Percentiles rank a stretch among this genome's conserved stretches.
These are phyloP conservation scores for Conringia planisiliqua DNA, from an alignment of 345 rosid species.

Conservation along the genomic window DNA sequence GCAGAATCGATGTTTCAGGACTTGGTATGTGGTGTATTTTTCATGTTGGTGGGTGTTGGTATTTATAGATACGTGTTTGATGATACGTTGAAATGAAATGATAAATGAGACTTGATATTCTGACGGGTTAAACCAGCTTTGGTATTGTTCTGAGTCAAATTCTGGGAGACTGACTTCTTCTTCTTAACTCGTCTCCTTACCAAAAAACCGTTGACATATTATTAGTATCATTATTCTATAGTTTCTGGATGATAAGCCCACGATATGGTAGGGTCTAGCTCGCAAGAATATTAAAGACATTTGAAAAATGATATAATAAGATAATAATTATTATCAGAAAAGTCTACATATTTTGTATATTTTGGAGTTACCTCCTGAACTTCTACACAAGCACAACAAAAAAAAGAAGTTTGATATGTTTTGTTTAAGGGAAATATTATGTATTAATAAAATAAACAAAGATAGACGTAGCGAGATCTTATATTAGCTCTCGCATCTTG, in stretches of 20 bases:
- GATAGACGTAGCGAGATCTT: neutral
- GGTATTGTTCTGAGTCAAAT: slow-evolving; percentile 29
- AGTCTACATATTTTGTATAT: slow-evolving; percentile 24
- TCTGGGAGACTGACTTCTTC: slow-evolving; percentile 30
- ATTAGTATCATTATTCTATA: neutral
- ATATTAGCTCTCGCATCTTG: neutral
- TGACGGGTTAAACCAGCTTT: slow-evolving; percentile 13
- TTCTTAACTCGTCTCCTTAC: slow-evolving; percentile 9
- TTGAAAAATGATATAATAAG: slow-evolving; percentile 7
- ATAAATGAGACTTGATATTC: neutral
- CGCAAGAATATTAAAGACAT: slow-evolving; percentile 9
- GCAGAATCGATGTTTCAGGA: neutral
- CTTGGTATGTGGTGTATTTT: slow-evolving; percentile 19
- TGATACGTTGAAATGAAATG: slow-evolving; percentile 23
- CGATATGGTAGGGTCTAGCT: slow-evolving; percentile 31
- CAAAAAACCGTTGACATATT: slow-evolving; percentile 35
- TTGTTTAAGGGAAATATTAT: neutral
- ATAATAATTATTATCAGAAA: neutral
- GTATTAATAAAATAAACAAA: neutral
- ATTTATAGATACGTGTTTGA: slow-evolving; percentile 24
- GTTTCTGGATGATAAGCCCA: slow-evolving; percentile 18
- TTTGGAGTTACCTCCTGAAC: neutral
- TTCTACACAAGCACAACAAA: neutral
- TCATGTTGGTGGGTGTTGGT: slow-evolving; percentile 23
- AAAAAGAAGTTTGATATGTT: neutral